Evolutionary conservation across 164 flowering plant genomes (phyloP).

Genomic region (Houttuynia cordata): DNA sequence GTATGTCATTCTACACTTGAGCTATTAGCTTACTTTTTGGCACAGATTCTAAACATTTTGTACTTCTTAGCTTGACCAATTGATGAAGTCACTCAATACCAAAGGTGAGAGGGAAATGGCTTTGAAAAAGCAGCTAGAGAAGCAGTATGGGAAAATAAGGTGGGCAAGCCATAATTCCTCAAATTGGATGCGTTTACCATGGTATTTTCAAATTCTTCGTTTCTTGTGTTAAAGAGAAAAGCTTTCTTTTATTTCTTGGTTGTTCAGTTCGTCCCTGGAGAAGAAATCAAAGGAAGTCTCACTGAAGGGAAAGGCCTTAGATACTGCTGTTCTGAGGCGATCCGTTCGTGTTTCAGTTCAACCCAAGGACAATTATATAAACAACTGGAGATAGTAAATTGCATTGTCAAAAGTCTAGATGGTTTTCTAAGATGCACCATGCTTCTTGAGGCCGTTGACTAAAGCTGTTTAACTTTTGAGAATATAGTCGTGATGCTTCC

Average conservation of each 20-base stretch:
- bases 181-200: background rate
- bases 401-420: no score
- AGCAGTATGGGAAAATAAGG: constrained; percentile 12
- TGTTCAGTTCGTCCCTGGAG: constrained; percentile 11
- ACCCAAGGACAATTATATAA: constrained; percentile 6
- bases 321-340: constrained; percentile 10
- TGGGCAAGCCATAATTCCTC: background rate
- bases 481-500: background rate
- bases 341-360: constrained; percentile 10
- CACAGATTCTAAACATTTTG: background rate
- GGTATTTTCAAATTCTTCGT: background rate
- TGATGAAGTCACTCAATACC: constrained; percentile 11
- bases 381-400: constrained; percentile 6
- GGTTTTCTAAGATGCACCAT: no score
- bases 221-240: background rate
- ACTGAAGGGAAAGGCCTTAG: constrained; percentile 1
- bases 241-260: background rate
- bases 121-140: constrained; percentile 8
- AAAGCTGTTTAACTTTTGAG: no score
- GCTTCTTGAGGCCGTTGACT: background rate
- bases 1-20: background rate
- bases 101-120: constrained; percentile 13
- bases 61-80: constrained; percentile 9
- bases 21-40: background rate
- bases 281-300: constrained; percentile 6